A percentile compares a stretch with the other conserved stretches of the same genome.
phyloP scores from a whole-genome alignment of 176 grass and related monocot genomes.

The Coix lacrymajobi region DNA sequence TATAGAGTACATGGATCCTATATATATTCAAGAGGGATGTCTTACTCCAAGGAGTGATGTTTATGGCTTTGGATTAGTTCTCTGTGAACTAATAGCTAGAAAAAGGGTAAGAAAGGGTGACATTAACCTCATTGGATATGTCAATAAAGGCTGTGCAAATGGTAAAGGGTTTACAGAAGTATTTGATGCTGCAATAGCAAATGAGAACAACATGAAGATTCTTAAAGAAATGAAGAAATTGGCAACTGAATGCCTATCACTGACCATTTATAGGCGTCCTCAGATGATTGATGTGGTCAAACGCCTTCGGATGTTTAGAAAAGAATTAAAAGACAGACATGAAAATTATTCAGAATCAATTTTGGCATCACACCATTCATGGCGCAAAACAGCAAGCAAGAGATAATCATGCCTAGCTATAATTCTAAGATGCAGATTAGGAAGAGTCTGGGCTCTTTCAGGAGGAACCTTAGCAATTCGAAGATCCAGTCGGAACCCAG shows the following conservation, averaged over 20 bases:
- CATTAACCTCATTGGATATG: background rate
- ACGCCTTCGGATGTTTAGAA: slow-evolving; percentile 4
- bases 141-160: background rate
- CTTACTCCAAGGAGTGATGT: slow-evolving; percentile 9
- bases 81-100: slow-evolving; percentile 24
- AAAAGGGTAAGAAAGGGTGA: slow-evolving; percentile 1
- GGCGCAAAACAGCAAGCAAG: background rate
- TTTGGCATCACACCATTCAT: background rate
- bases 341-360: background rate
- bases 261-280: slow-evolving; percentile 2
- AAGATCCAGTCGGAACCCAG: background rate
- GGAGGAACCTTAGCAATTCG: background rate
- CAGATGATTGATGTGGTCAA: background rate
- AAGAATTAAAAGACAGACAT: background rate
- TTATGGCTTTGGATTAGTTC: slow-evolving; percentile 28
- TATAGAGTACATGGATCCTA: slow-evolving; percentile 16
- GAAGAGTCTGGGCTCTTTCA: background rate
- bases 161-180: background rate
- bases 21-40: background rate
- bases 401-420: background rate
- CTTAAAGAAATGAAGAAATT: slow-evolving; percentile 5
- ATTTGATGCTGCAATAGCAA: slow-evolving; percentile 15
- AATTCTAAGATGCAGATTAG: background rate
- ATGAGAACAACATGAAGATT: background rate
- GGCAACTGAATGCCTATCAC: background rate